These are phyloP conservation scores for Fusarium heterosporum DNA, from an alignment of 2,329 filamentous ascomycete genomes.

Conservation along the genomic window DNA sequence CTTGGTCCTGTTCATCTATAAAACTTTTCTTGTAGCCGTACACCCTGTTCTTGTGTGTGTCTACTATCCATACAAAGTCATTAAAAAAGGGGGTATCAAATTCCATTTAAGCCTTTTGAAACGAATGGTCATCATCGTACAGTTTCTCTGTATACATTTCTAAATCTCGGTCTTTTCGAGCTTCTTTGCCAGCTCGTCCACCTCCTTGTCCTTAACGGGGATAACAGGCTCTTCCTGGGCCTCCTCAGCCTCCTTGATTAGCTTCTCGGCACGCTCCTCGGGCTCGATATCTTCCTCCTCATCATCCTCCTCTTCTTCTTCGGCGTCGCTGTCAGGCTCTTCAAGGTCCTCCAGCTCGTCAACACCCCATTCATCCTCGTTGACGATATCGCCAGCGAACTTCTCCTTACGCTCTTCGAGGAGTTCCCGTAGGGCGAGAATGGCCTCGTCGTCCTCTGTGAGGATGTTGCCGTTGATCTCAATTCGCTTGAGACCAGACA, in stretches of 20 bases:
- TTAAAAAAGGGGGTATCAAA: conserved; percentile 49
- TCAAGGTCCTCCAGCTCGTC: conserved; percentile 90
- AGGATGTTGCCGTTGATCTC: conserved; percentile 98
- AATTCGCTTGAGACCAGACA: conserved; percentile 84
- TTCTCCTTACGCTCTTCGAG: conserved; percentile 84
- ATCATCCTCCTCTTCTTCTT: conserved; percentile 76
- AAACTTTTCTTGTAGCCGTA: not conserved
- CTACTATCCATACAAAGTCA: conserved; percentile 10
- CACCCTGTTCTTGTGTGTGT: not conserved
- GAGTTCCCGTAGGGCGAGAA: conserved; percentile 75
- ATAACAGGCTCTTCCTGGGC: conserved; percentile 80
- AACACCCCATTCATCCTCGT: conserved; percentile 85
- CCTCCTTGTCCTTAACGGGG: conserved; percentile 77
- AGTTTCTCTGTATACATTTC: conserved; percentile 46
- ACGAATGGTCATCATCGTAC: conserved; percentile 43
- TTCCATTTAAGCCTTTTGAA: conserved; percentile 44
- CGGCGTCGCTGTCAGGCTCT: conserved; percentile 76
- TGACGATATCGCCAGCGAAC: conserved; percentile 70
- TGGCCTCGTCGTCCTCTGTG: conserved; percentile 80
- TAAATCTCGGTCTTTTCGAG: conserved; percentile 77
- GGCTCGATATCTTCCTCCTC: conserved; percentile 70
- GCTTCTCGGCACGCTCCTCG: conserved; percentile 75
- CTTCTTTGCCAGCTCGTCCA: conserved; percentile 82
- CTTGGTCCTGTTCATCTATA: not conserved
- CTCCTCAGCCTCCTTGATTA: conserved; percentile 75